phyloP scores from a whole-genome alignment of 345 rosid genomes.

The Populus simonii region DNA sequence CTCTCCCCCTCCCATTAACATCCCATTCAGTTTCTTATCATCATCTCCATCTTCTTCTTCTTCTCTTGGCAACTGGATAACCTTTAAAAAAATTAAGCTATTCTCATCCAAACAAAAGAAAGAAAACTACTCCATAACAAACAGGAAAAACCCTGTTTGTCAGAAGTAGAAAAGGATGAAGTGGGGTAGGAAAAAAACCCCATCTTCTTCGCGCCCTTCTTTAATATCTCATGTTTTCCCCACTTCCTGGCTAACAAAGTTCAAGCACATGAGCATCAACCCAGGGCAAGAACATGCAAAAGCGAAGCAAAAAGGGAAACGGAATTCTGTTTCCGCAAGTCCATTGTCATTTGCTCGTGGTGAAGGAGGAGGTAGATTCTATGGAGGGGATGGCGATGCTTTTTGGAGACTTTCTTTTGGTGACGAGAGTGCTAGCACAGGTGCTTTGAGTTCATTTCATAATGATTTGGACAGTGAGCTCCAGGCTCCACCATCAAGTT shows the following conservation, averaged over 20 bases:
- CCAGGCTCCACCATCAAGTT: conserved; percentile 21
- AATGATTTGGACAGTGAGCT: conserved; percentile 32
- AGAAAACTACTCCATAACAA: background rate
- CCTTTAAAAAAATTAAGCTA: background rate
- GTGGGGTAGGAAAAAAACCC: conserved; percentile 57
- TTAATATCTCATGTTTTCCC: conserved; percentile 48
- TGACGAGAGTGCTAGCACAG: conserved; percentile 30
- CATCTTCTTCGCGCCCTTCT: conserved; percentile 40
- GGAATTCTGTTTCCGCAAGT: conserved; percentile 27
- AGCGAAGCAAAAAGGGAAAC: conserved; percentile 29
- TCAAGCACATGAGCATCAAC: conserved; percentile 47
- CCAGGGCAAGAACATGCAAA: conserved; percentile 19
- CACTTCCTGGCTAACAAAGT: conserved; percentile 59
- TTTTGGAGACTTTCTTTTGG: conserved; percentile 57
- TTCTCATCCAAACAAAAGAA: background rate
- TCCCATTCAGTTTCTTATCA: conserved; percentile 21
- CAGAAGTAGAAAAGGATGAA: conserved; percentile 39
- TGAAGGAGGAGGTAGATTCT: conserved; percentile 30
- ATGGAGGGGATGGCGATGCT: conserved; percentile 47
- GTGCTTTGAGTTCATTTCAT: conserved; percentile 20
- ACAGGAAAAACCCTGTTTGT: background rate
- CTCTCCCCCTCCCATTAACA: conserved; percentile 19
- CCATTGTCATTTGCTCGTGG: conserved; percentile 17
- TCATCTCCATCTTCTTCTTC: background rate
- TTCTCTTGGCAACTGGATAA: conserved; percentile 1